Evolutionary conservation across 1,284 basidiomycete genomes (phyloP).

Genomic region (Ustilago lituana): DNA sequence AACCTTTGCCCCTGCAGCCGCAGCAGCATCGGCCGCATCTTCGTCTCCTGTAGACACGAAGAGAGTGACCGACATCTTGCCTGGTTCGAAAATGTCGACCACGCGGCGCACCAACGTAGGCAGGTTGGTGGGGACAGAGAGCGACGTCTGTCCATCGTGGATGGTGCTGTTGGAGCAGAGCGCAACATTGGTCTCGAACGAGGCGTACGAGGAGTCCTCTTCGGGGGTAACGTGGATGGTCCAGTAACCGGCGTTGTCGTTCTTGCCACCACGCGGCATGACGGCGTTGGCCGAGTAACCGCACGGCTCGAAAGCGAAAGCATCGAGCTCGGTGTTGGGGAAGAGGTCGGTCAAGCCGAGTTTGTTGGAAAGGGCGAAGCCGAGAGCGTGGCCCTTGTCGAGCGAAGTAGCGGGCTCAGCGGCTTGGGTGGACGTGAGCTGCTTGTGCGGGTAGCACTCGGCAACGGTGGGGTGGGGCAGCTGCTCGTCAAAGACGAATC

Average conservation of each 20-base stretch:
- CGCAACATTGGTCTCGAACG: slow-evolving; percentile 98
- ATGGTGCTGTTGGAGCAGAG: slow-evolving; percentile 70
- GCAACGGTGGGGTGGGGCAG: slow-evolving; percentile 37
- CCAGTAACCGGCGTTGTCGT: slow-evolving; percentile 75
- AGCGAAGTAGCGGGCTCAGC: slow-evolving; percentile 11
- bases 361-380: slow-evolving; percentile 75
- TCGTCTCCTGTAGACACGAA: slow-evolving; percentile 78
- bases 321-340: slow-evolving; percentile 84
- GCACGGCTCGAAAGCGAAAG: slow-evolving; percentile 93
- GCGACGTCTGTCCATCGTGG: neutral
- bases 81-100: slow-evolving; percentile 90
- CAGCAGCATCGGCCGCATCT: slow-evolving; percentile 64
- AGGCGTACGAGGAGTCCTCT: slow-evolving; percentile 94
- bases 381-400: slow-evolving; percentile 72
- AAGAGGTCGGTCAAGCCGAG: slow-evolving; percentile 89
- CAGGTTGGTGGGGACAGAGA: slow-evolving; percentile 68
- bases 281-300: slow-evolving; percentile 97
- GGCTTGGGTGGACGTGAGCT: slow-evolving; percentile 12
- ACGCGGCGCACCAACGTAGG: slow-evolving; percentile 84
- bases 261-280: slow-evolving; percentile 43
- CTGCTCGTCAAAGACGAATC: slow-evolving; percentile 77
- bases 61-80: slow-evolving; percentile 84
- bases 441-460: slow-evolving; percentile 45
- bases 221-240: slow-evolving; percentile 99
- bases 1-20: slow-evolving; percentile 25